Evolutionary conservation across 495 filamentous ascomycete species (phyloP).

Genomic region (Aspergillus incahuasiensis): DNA sequence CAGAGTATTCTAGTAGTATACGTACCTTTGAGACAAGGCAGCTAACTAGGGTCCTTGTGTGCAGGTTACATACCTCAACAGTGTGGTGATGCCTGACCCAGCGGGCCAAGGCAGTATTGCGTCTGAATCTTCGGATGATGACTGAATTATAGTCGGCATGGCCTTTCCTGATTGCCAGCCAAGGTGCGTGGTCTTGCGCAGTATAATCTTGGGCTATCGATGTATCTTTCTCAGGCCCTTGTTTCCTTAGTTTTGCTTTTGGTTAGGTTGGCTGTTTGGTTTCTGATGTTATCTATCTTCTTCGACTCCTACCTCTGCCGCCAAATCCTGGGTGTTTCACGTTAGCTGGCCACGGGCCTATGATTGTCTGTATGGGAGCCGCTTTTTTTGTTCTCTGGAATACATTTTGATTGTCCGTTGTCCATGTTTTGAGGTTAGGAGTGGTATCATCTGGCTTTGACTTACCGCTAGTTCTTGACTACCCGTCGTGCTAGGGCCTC

Average conservation of each 20-base stretch:
- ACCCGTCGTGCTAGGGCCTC: slow-evolving; percentile 17
- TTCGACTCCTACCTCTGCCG: too few relatives aligned
- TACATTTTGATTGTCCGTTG: not conserved
- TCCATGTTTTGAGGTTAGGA: not conserved
- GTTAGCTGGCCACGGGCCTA: too few relatives aligned
- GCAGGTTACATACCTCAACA: slow-evolving; percentile 59
- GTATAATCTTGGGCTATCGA: not conserved
- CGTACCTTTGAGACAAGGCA: slow-evolving; percentile 16
- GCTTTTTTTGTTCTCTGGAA: not conserved
- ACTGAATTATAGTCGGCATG: not conserved
- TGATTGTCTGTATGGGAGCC: not conserved
- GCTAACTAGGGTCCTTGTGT: slow-evolving; percentile 22
- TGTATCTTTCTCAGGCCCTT: slow-evolving; percentile 7
- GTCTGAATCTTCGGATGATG: slow-evolving; percentile 15
- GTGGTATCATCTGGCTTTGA: not conserved
- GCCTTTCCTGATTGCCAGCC: not conserved
- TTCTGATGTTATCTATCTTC: not conserved
- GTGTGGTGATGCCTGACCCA: slow-evolving; percentile 60
- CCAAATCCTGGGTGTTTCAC: not conserved
- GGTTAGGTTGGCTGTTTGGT: not conserved
- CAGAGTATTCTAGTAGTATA: not conserved
- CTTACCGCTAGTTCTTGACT: slow-evolving; percentile 24
- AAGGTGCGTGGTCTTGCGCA: slow-evolving; percentile 8
- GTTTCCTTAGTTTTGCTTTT: slow-evolving; percentile 3
- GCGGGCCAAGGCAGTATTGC: slow-evolving; percentile 5